Percentiles rank a stretch among this genome's conserved stretches.
Evolutionary conservation across 2,329 filamentous ascomycete genomes (phyloP).

Genomic region (Calonectria hongkongensis): DNA sequence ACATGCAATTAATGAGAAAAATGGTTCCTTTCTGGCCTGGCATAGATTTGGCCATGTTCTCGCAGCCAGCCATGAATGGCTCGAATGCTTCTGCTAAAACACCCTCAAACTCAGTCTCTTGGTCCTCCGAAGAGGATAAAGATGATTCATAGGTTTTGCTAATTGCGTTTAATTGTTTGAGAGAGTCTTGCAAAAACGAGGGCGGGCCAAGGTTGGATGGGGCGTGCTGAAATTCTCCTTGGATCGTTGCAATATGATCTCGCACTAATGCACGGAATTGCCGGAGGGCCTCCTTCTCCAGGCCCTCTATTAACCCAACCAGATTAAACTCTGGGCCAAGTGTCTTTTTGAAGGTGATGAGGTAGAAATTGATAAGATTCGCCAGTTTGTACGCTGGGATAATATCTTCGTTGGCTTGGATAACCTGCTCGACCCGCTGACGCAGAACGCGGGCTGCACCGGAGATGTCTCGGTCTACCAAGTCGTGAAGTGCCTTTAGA

Average conservation of each 20-base stretch:
- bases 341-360: slow-evolving; percentile 87
- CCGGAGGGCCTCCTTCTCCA: slow-evolving; percentile 85
- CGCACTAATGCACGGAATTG: slow-evolving; percentile 89
- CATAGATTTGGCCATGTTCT: slow-evolving; percentile 79
- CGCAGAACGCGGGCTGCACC: slow-evolving; percentile 89
- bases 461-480: slow-evolving; percentile 90
- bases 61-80: slow-evolving; percentile 87
- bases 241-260: slow-evolving; percentile 85
- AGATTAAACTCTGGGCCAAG: slow-evolving; percentile 82
- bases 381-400: slow-evolving; percentile 92
- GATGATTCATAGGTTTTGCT: slow-evolving; percentile 93
- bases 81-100: slow-evolving; percentile 88
- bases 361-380: slow-evolving; percentile 93
- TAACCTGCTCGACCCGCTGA: slow-evolving; percentile 92
- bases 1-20: slow-evolving; percentile 83
- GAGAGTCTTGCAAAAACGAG: slow-evolving; percentile 85
- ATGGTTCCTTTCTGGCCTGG: slow-evolving; percentile 77
- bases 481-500: slow-evolving; percentile 85
- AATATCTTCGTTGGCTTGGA: slow-evolving; percentile 93
- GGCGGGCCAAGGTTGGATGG: slow-evolving; percentile 86
- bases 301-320: slow-evolving; percentile 78
- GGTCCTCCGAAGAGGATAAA: slow-evolving; percentile 74
- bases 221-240: slow-evolving; percentile 81
- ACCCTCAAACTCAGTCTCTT: slow-evolving; percentile 82
- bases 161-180: slow-evolving; percentile 85